Evolutionary conservation across 371 early-diverging fungal genomes (phyloP).

Genomic region (Catenaria anguillulae): DNA sequence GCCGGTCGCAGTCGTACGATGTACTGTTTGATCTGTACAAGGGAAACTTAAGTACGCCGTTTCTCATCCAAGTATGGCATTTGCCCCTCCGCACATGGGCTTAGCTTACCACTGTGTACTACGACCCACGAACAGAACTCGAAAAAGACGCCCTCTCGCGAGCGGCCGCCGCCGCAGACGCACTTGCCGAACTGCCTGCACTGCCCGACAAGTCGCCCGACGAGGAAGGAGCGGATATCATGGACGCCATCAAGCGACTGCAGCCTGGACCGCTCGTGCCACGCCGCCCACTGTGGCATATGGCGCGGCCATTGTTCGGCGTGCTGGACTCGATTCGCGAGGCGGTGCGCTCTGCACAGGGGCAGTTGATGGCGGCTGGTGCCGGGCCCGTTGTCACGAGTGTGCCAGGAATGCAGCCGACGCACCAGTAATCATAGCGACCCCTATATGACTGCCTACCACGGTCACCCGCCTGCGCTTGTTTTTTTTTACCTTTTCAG

Average conservation of each 20-base stretch:
- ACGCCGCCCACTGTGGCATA: conserved; percentile 8
- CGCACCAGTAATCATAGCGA: too few species aligned
- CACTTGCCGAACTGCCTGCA: conserved; percentile 1
- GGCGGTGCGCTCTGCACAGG: too few species aligned
- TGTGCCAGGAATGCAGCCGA: too few species aligned
- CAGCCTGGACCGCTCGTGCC: conserved; percentile 19
- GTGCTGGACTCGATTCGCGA: too few species aligned
- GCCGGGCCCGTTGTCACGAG: too few species aligned
- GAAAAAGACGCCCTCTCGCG: conserved; percentile 2
- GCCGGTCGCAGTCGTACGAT: conserved; percentile 59
- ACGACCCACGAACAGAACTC: conserved; percentile 13
- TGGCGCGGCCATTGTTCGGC: conserved; percentile 19
- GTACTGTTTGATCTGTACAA: conserved; percentile 49
- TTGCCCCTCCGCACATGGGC: conserved; percentile 5
- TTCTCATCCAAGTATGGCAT: conserved; percentile 17
- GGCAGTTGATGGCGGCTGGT: too few species aligned
- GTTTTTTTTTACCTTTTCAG: too few species aligned
- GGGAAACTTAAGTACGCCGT: conserved; percentile 36
- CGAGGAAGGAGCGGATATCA: conserved; percentile 13
- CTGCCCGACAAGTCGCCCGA: too few species aligned
- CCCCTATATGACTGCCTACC: too few species aligned
- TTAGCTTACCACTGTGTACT: conserved; percentile 15
- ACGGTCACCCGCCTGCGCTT: too few species aligned
- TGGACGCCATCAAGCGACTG: conserved; percentile 15
- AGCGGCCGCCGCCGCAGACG: conserved; percentile 5